Conservation (phyloP, 1,139 yeast species). For the Pichiaceae sp. region DNA sequence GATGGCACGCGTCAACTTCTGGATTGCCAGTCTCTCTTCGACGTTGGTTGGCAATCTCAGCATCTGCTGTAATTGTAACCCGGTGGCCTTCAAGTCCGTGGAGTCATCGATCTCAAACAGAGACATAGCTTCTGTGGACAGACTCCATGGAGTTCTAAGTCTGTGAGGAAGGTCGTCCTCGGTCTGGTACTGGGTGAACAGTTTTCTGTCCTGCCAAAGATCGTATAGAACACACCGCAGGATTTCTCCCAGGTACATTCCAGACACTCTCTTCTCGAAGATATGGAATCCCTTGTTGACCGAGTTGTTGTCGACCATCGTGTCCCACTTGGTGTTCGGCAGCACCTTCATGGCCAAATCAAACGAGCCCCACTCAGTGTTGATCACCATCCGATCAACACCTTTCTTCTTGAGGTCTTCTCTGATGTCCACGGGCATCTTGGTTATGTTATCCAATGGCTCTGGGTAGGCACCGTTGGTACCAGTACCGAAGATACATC, state of each 20-base stretch:
- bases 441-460: conserved; percentile 58
- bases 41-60: conserved; percentile 58
- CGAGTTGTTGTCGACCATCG: conserved; percentile 57
- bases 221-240: conserved; percentile 67
- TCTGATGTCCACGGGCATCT: conserved; percentile 40
- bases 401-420: conserved; percentile 35
- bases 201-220: conserved; percentile 44
- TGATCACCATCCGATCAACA: conserved; percentile 72
- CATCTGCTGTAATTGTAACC: conserved; percentile 51
- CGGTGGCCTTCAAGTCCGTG: conserved; percentile 57
- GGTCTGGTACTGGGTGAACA: conserved; percentile 46
- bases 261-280: conserved; percentile 89
- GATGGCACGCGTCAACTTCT: conserved; percentile 65
- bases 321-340: conserved; percentile 73
- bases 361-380: conserved; percentile 97
- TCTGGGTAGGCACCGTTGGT: conserved; percentile 93
- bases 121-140: conserved; percentile 78
- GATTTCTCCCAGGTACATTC: conserved; percentile 91
- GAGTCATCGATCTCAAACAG: conserved; percentile 77
- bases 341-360: conserved; percentile 68
- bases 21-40: conserved; percentile 67
- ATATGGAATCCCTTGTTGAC: conserved; percentile 80
- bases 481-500: conserved; percentile 93
- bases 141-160: conserved; percentile 64
- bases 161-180: conserved; percentile 58